Evolutionary conservation across 306 rosid species (phyloP).

Genomic region (Castanea sativa): DNA sequence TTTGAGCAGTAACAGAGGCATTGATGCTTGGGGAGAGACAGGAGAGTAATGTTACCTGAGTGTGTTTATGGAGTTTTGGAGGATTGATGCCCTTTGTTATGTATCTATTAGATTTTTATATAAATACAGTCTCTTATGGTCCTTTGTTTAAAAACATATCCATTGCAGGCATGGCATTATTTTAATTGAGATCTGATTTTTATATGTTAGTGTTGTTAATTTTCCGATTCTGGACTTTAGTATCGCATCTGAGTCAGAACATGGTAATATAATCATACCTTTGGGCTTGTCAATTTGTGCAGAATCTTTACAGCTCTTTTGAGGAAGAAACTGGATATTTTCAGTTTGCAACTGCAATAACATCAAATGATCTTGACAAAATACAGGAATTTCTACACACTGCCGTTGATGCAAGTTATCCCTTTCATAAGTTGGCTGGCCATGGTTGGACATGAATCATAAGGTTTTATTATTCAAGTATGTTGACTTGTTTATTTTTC

Average conservation of each 20-base stretch:
- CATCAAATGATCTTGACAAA: constrained; percentile 84
- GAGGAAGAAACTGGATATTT: constrained; percentile 70
- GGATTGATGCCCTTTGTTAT: neutral
- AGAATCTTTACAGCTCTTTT: constrained; percentile 82
- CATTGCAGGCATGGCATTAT: neutral
- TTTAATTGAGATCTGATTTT: neutral
- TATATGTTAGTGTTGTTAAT: neutral
- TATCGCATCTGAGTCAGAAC: neutral
- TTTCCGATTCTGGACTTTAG: neutral
- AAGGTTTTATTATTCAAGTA: neutral
- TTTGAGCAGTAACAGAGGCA: neutral
- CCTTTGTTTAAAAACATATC: neutral
- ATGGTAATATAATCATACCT: constrained; percentile 15
- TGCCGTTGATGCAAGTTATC: constrained; percentile 68
- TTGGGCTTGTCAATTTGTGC: constrained; percentile 22
- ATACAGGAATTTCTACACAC: constrained; percentile 80
- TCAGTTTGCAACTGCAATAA: constrained; percentile 85
- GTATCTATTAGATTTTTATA: neutral
- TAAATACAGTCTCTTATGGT: neutral
- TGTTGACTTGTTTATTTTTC: neutral
- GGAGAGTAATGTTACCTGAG: neutral
- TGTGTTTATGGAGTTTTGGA: neutral
- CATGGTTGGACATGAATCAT: neutral
- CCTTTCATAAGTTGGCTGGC: constrained; percentile 16
- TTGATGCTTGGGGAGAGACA: neutral